These are phyloP conservation scores for Boletus subparvulus DNA, from an alignment of 768 basidiomycete species.

Conservation along the genomic window DNA sequence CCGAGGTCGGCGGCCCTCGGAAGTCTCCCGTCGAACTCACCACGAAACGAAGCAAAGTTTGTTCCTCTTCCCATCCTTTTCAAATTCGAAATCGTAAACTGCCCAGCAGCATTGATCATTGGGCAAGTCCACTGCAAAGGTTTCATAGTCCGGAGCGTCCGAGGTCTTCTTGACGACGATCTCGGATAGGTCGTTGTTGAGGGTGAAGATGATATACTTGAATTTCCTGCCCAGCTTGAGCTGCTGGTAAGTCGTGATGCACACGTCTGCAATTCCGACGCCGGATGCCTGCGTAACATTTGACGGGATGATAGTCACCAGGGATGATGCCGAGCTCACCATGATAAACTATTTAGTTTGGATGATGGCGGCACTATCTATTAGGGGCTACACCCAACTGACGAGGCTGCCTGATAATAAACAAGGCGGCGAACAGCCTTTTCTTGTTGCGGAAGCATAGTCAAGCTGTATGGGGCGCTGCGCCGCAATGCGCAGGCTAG, in stretches of 20 bases:
- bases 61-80: conserved; percentile 73
- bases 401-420: conserved; percentile 8
- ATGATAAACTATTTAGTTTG: conserved; percentile 10
- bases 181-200: conserved; percentile 62
- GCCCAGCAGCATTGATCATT: conserved; percentile 79
- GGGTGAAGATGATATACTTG: conserved; percentile 82
- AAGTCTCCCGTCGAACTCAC: conserved; percentile 41
- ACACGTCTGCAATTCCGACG: conserved; percentile 53
- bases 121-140: conserved; percentile 73
- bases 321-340: conserved; percentile 19
- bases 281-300: conserved; percentile 26
- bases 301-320: background rate
- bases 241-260: conserved; percentile 33
- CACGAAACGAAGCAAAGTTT: conserved; percentile 85
- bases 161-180: conserved; percentile 77
- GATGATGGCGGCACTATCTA: background rate
- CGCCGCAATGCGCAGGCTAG: conserved; percentile 9
- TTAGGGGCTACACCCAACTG: conserved; percentile 13
- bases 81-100: conserved; percentile 89
- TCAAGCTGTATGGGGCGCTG: background rate
- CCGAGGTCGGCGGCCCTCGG: background rate
- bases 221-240: conserved; percentile 44
- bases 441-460: background rate
- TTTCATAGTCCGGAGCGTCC: conserved; percentile 54
- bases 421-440: background rate